A percentile compares a stretch with the other conserved stretches of the same genome.
Conservation (phyloP, 331 rosid species). For the Quercus lobata region DNA sequence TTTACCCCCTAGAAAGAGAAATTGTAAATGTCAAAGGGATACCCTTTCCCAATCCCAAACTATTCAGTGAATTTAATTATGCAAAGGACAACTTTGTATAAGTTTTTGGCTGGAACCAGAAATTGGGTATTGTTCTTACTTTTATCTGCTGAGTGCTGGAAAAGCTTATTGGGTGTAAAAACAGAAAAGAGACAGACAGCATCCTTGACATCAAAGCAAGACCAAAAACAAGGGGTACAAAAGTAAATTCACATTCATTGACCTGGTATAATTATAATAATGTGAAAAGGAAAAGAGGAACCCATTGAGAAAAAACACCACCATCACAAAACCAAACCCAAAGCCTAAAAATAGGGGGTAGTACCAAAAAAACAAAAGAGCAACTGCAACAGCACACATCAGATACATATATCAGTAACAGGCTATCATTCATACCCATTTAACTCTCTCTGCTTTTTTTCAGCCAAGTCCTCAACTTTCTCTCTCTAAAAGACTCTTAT, state of each 20-base stretch:
- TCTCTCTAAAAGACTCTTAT: conserved; percentile 18
- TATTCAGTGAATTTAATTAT: background rate
- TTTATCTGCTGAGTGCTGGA: conserved; percentile 33
- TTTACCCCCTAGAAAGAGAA: conserved; percentile 10
- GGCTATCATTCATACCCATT: background rate
- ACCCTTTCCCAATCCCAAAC: conserved; percentile 18
- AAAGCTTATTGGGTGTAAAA: conserved; percentile 37
- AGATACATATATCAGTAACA: background rate
- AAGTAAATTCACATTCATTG: conserved; percentile 42
- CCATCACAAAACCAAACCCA: conserved; percentile 24
- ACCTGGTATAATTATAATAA: conserved; percentile 13
- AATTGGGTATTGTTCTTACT: conserved; percentile 19
- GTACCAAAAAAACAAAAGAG: background rate
- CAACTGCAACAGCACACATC: conserved; percentile 49
- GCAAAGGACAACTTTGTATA: background rate
- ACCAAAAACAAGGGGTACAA: conserved; percentile 20
- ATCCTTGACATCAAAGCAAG: conserved; percentile 13
- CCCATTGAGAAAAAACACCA: conserved; percentile 24
- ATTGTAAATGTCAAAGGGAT: background rate
- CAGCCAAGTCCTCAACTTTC: conserved; percentile 22
- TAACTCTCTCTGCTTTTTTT: conserved; percentile 17
- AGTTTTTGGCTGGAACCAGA: conserved; percentile 20
- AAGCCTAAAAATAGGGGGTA: conserved; percentile 61
- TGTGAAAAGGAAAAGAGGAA: conserved; percentile 2
- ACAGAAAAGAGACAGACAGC: conserved; percentile 10